Evolutionary conservation across 495 filamentous ascomycete genomes (phyloP).

Genomic region (Emericellopsis terricola): DNA sequence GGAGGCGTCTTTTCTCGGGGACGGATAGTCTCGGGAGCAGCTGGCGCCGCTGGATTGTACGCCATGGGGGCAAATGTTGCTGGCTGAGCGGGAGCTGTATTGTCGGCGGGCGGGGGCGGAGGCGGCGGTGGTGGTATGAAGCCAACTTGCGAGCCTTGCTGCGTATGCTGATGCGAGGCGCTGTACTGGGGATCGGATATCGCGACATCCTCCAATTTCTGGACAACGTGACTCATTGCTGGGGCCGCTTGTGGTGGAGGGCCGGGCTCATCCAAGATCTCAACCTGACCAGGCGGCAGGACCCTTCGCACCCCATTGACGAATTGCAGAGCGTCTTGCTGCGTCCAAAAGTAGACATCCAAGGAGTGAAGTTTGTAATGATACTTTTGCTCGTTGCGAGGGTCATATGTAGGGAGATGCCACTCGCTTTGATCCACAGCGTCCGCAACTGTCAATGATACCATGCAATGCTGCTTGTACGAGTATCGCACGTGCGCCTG

Average conservation of each 20-base stretch:
- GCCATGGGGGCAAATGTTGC: constrained; percentile 50
- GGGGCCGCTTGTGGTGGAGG: constrained; percentile 22
- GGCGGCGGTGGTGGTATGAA: constrained; percentile 19
- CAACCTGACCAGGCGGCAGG: constrained; percentile 40
- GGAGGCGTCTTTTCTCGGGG: constrained; percentile 85
- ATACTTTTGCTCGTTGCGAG: constrained; percentile 47
- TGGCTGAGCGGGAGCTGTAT: constrained; percentile 16
- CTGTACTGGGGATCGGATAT: constrained; percentile 29
- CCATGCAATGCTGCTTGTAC: constrained; percentile 57
- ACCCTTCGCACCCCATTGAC: constrained; percentile 44
- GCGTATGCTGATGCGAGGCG: constrained; percentile 10
- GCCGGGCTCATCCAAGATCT: constrained; percentile 36
- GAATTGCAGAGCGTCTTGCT: constrained; percentile 56
- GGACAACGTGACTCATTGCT: constrained; percentile 64
- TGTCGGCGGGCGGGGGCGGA: constrained; percentile 9
- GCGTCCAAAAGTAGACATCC: constrained; percentile 82
- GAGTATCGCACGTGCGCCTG: constrained; percentile 49
- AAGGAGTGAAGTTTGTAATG: constrained; percentile 63
- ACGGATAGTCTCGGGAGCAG: constrained; percentile 66
- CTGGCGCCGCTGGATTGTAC: constrained; percentile 80
- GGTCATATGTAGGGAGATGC: constrained; percentile 58
- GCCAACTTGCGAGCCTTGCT: constrained; percentile 9
- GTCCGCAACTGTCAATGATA: constrained; percentile 56
- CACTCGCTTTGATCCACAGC: constrained; percentile 41
- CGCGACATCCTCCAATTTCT: constrained; percentile 66